Percentiles rank a stretch among this genome's conserved stretches.
phyloP scores from a whole-genome alignment of 257 asterid genomes.

The Leonotis leonurus region DNA sequence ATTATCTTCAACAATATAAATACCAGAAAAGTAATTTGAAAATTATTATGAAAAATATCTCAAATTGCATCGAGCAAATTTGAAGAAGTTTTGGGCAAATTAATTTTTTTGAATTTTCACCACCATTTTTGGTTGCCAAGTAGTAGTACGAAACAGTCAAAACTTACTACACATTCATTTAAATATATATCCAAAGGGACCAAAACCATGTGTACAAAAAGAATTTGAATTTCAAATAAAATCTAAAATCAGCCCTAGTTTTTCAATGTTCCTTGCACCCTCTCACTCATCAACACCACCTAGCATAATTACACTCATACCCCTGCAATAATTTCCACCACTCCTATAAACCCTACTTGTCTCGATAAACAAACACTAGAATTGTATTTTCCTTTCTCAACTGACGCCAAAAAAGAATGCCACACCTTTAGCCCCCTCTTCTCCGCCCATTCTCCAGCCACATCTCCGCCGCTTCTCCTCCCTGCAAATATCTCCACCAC shows the following conservation, averaged over 20 bases:
- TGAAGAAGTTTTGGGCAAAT: neutral
- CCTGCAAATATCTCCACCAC: slow-evolving; percentile 7
- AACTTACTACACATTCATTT: neutral
- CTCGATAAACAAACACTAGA: neutral
- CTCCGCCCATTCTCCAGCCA: slow-evolving; percentile 7
- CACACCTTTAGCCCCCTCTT: neutral
- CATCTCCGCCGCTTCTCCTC: neutral
- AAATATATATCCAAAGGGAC: too few species aligned
- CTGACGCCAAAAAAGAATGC: neutral
- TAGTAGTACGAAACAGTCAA: neutral
- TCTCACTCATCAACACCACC: neutral
- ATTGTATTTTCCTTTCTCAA: neutral
- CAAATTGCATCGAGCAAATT: neutral
- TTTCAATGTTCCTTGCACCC: neutral
- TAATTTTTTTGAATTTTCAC: neutral
- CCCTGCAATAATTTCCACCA: neutral
- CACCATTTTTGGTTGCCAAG: neutral
- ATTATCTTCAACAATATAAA: too few species aligned
- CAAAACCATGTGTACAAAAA: neutral
- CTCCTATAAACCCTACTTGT: neutral
- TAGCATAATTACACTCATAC: neutral
- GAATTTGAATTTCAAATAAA: slow-evolving; percentile 10
- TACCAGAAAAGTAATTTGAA: too few species aligned
- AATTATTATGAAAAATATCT: neutral
- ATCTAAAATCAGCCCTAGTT: neutral